Base-by-base conservation (phyloP, 176 grass and related monocot genomes). In the Sorghum bicolor region DNA sequence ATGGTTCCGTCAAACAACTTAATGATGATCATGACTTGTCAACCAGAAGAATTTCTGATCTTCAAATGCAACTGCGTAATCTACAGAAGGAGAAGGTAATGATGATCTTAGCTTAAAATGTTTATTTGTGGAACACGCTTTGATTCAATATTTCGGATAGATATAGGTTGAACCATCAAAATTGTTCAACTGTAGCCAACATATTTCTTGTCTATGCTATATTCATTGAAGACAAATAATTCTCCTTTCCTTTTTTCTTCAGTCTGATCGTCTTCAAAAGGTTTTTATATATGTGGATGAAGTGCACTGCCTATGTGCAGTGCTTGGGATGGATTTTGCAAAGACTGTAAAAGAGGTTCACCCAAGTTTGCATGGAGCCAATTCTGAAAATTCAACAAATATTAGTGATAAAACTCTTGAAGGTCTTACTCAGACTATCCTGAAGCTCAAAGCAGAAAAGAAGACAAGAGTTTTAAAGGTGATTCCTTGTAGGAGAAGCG, bases 201-300 rank as follows among this genome's bases (percentile, higher is more conserved):
- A 16, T 68, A 14, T 76, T 79, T 69, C 29, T 67, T 85, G 32
- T 11, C 41, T 44, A 40, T 72, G 52, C 8, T 5, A 48, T 58
- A 30, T 57, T 78, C 29, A 1, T 71, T 19, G 44, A 70, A 85
- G 7, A 28, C 61, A 43, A 82, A 48, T 80, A 70, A 25, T 63
- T 83, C 30, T 79, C 22, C 44, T 38, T 12, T 25, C 14, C 48
- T 50, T 53, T 93, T 93, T 67, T 82, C 40, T 89, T 63, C 81
- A 99, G 96, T 92, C 89, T 36, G 96, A 99, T 70, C 92, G 93
- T 36, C 93, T 99, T 86, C 93, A 99, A 25, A 96, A 91, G 65
- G 93, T 99, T 84, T 89, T 92, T 31, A 64, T 92, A 75, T 88
- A 92, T 37, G 87, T 99, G 31, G 91, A 99, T 83, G 93, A 96